These are phyloP conservation scores for Botrytis byssoidea DNA, from an alignment of 2,329 filamentous ascomycete genomes.

Conservation along the genomic window DNA sequence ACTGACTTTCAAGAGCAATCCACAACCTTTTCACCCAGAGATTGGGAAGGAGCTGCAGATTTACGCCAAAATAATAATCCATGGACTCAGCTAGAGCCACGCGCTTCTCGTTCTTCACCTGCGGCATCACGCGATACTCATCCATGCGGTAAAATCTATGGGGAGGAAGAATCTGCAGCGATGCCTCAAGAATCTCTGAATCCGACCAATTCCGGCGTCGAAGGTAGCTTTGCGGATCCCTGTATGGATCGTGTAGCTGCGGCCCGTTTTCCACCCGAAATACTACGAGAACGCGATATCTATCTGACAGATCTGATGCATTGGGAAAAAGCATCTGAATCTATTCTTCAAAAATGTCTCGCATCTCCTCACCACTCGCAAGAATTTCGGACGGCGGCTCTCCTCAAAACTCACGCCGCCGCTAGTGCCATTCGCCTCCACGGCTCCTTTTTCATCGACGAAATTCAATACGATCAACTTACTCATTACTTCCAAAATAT, in stretches of 20 bases:
- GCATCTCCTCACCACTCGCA: not conserved
- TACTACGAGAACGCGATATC: not conserved
- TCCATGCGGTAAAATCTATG: conserved; percentile 15
- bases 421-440: conserved; percentile 18
- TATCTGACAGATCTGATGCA: not conserved
- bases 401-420: conserved; percentile 21
- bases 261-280: not conserved
- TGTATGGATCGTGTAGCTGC: not conserved
- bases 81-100: not conserved
- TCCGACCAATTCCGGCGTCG: not conserved
- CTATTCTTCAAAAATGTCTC: not conserved
- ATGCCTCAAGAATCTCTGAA: not conserved
- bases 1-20: not conserved
- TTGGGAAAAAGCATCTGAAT: not conserved
- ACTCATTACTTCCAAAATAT: conserved; percentile 19
- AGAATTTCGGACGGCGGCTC: conserved; percentile 17
- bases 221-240: not conserved
- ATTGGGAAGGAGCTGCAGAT: not conserved
- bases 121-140: conserved; percentile 14
- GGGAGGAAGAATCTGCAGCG: conserved; percentile 16
- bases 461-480: conserved; percentile 23
- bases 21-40: not conserved
- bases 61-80: not conserved
- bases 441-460: conserved; percentile 12
- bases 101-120: not conserved